Conservation (phyloP, 2,329 filamentous ascomycete species). For the Graphium sp. region DNA sequence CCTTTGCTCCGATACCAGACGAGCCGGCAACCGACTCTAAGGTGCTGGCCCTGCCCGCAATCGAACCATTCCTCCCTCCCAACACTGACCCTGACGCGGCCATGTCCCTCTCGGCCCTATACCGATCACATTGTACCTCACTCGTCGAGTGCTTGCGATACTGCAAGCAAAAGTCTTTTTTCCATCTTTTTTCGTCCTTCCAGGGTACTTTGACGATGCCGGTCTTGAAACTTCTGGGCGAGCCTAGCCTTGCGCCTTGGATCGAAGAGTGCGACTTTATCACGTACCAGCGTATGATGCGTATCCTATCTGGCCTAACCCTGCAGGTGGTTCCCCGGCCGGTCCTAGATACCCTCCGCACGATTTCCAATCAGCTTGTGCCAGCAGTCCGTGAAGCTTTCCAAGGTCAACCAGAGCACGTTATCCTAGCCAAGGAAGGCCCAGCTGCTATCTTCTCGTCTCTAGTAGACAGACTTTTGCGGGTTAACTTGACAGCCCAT, state of each 20-base stretch:
- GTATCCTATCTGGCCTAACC: slow-evolving; percentile 74
- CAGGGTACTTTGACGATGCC: slow-evolving; percentile 93
- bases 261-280: slow-evolving; percentile 91
- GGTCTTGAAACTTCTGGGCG: slow-evolving; percentile 78
- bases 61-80: slow-evolving; percentile 62
- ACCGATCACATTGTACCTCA: slow-evolving; percentile 88
- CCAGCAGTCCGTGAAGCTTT: slow-evolving; percentile 73
- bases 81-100: slow-evolving; percentile 79
- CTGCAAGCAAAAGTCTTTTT: slow-evolving; percentile 93
- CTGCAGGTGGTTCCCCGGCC: slow-evolving; percentile 80
- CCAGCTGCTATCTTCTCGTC: slow-evolving; percentile 81
- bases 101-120: slow-evolving; percentile 70
- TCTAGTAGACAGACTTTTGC: slow-evolving; percentile 69
- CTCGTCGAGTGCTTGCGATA: slow-evolving; percentile 90
- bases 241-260: slow-evolving; percentile 73
- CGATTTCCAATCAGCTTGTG: slow-evolving; percentile 69
- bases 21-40: slow-evolving; percentile 38
- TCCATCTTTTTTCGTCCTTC: slow-evolving; percentile 86
- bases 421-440: slow-evolving; percentile 71
- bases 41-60: slow-evolving; percentile 65
- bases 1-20: slow-evolving; percentile 42
- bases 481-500: slow-evolving; percentile 87
- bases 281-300: slow-evolving; percentile 94
- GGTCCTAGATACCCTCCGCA: slow-evolving; percentile 73
- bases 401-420: slow-evolving; percentile 67